Conservation (phyloP, 495 filamentous ascomycete species). For the Neurospora sp. region DNA sequence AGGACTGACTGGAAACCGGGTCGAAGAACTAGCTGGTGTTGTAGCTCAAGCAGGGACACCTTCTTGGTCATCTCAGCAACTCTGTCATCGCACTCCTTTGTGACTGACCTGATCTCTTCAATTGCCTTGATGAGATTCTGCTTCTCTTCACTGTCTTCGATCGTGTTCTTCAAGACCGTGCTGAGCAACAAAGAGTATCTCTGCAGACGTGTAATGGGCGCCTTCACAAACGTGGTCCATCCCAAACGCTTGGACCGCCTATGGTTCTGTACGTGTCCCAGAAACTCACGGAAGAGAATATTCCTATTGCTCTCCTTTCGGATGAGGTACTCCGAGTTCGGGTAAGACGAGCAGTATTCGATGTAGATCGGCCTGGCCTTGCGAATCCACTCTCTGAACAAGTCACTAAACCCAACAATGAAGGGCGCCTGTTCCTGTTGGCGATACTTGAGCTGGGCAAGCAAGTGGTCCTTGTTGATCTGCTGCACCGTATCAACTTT, state of each 20-base stretch:
- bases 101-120: conserved; percentile 90
- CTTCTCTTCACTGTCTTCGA: conserved; percentile 81
- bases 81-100: conserved; percentile 82
- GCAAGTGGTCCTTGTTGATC: conserved; percentile 87
- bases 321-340: conserved; percentile 71
- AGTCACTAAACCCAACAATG: conserved; percentile 88
- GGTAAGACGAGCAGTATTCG: conserved; percentile 83
- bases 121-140: conserved; percentile 73
- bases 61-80: conserved; percentile 93
- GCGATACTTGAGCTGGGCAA: conserved; percentile 92
- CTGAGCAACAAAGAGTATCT: conserved; percentile 76
- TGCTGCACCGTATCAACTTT: conserved; percentile 80
- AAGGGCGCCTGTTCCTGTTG: conserved; percentile 96
- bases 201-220: conserved; percentile 86
- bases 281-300: conserved; percentile 73
- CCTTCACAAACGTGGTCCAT: conserved; percentile 91
- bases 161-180: conserved; percentile 77
- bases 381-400: conserved; percentile 97
- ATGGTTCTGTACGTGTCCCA: conserved; percentile 68
- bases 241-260: conserved; percentile 75
- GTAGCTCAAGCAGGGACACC: conserved; percentile 80
- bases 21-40: conserved; percentile 67
- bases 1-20: conserved; percentile 85
- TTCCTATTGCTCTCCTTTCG: conserved; percentile 80
- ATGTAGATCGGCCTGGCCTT: conserved; percentile 85